These are phyloP conservation scores for Solanum commersonii DNA, from an alignment of 257 asterid species.

Conservation along the genomic window DNA sequence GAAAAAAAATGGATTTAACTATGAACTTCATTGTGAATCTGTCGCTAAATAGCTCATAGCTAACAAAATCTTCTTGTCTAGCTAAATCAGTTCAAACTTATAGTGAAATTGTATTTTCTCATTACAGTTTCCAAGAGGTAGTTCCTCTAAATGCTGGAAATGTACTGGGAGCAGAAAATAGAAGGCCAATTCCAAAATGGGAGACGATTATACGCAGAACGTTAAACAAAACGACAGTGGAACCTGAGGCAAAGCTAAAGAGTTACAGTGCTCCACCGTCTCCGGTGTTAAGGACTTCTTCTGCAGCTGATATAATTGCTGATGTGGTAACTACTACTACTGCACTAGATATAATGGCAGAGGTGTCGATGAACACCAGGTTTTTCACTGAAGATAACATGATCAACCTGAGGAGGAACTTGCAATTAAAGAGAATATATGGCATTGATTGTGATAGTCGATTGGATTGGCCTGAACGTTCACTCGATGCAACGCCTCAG, in stretches of 20 bases:
- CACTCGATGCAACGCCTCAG: slow-evolving; percentile 57
- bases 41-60: background rate
- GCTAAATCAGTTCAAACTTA: background rate
- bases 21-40: background rate
- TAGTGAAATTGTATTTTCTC: background rate
- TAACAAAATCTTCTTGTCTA: background rate
- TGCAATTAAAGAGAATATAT: slow-evolving; percentile 16
- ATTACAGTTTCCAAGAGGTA: slow-evolving; percentile 18
- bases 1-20: background rate
- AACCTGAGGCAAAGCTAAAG: slow-evolving; percentile 44
- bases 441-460: slow-evolving; percentile 12
- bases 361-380: slow-evolving; percentile 4
- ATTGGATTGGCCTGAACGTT: slow-evolving; percentile 45
- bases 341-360: slow-evolving; percentile 65
- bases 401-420: slow-evolving; percentile 47
- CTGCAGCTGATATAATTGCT: slow-evolving; percentile 49
- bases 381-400: slow-evolving; percentile 3
- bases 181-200: slow-evolving; percentile 19
- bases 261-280: slow-evolving; percentile 82
- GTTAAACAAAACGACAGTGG: slow-evolving; percentile 30
- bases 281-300: slow-evolving; percentile 71
- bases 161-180: slow-evolving; percentile 17
- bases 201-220: slow-evolving; percentile 8
- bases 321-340: slow-evolving; percentile 44
- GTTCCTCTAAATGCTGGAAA: slow-evolving; percentile 23